Evolutionary conservation across 768 basidiomycete species (phyloP).

Genomic region (Russula griseocarnosa): DNA sequence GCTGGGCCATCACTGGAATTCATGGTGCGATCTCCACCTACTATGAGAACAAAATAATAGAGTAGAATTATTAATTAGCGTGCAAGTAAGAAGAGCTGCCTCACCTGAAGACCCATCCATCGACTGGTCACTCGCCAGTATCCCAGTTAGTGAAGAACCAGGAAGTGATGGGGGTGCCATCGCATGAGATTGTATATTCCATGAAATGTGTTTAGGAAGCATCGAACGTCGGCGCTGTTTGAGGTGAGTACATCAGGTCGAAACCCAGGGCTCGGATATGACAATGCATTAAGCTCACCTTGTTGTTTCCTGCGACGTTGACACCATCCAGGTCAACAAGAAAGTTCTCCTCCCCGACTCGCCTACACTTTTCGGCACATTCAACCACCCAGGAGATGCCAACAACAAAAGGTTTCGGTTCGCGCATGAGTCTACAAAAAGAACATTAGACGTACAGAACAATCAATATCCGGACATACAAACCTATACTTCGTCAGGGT

Average conservation of each 20-base stretch:
- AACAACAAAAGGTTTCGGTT: slow-evolving; percentile 69
- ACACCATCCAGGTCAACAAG: slow-evolving; percentile 55
- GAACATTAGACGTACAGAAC: not conserved
- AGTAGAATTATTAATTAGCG: not conserved
- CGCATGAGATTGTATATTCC: slow-evolving; percentile 9
- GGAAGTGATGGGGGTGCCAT: slow-evolving; percentile 8
- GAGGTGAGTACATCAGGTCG: slow-evolving; percentile 6
- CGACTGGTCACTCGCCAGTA: slow-evolving; percentile 22
- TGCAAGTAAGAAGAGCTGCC: not conserved
- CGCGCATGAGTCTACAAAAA: slow-evolving; percentile 49
- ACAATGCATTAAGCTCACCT: slow-evolving; percentile 42
- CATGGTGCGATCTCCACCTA: slow-evolving; percentile 18
- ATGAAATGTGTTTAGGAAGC: slow-evolving; percentile 54
- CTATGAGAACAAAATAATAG: not conserved
- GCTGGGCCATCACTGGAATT: slow-evolving; percentile 24
- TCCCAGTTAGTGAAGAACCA: slow-evolving; percentile 12
- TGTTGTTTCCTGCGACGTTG: slow-evolving; percentile 57
- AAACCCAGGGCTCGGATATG: not conserved
- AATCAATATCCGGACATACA: slow-evolving; percentile 26
- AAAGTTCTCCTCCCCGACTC: slow-evolving; percentile 62
- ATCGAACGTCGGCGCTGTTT: slow-evolving; percentile 67
- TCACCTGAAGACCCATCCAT: slow-evolving; percentile 26
- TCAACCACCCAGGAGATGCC: slow-evolving; percentile 89
- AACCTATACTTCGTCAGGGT: slow-evolving; percentile 72
- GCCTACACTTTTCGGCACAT: slow-evolving; percentile 65